A percentile compares a stretch with the other conserved stretches of the same genome.
Conservation (phyloP, 2,329 filamentous ascomycete genomes). For the Penicillium sp. region DNA sequence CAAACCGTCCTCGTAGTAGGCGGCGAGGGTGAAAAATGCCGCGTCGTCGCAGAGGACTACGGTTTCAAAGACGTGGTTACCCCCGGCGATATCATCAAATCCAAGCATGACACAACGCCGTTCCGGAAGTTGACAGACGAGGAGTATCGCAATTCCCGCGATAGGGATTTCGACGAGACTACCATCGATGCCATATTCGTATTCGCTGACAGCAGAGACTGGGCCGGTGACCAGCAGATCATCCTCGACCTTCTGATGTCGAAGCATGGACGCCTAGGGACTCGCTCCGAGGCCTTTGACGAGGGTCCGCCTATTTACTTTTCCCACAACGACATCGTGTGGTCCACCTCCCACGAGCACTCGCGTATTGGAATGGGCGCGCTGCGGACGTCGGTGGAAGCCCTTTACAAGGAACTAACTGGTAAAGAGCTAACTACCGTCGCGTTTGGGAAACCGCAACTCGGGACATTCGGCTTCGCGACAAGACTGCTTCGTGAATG, state of each 20-base stretch:
- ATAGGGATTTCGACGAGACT: slow-evolving; percentile 68
- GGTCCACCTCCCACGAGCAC: slow-evolving; percentile 63
- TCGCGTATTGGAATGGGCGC: slow-evolving; percentile 68
- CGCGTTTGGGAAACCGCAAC: slow-evolving; percentile 72
- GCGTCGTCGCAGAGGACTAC: slow-evolving; percentile 69
- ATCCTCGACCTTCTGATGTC: slow-evolving; percentile 70
- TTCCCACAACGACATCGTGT: slow-evolving; percentile 63
- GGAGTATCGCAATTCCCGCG: slow-evolving; percentile 64
- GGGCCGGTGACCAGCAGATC: slow-evolving; percentile 72
- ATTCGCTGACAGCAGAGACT: slow-evolving; percentile 71
- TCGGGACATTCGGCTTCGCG: slow-evolving; percentile 73
- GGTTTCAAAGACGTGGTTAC: slow-evolving; percentile 72
- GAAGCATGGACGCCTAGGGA: slow-evolving; percentile 65
- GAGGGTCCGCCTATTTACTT: slow-evolving; percentile 73
- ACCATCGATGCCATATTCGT: slow-evolving; percentile 74
- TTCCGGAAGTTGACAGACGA: slow-evolving; percentile 67
- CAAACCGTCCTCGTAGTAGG: slow-evolving; percentile 72
- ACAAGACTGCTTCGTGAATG: slow-evolving; percentile 69
- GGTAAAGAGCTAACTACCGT: slow-evolving; percentile 71
- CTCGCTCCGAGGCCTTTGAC: slow-evolving; percentile 46
- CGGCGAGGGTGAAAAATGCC: slow-evolving; percentile 72
- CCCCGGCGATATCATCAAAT: slow-evolving; percentile 70
- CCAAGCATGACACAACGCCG: slow-evolving; percentile 66
- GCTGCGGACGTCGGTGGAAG: slow-evolving; percentile 71
- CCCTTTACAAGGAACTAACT: slow-evolving; percentile 63